Conservation (phyloP, 164 flowering plant species). For the Stephania japonica region DNA sequence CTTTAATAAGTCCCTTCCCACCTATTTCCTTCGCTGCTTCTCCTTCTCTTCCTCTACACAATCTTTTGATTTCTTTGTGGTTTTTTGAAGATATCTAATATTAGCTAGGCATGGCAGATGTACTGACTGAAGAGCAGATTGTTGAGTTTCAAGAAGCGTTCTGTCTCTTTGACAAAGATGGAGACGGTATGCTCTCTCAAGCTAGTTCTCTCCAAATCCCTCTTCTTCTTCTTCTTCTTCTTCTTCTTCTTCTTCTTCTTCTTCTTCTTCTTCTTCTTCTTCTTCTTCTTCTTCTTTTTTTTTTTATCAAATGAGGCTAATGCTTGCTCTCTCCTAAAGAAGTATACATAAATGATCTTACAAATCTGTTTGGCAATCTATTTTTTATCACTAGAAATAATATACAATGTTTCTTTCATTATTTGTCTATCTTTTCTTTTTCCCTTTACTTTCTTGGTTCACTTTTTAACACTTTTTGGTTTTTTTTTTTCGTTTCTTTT, state of each 20-base stretch:
- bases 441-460: neutral
- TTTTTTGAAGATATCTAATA: neutral
- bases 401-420: neutral
- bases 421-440: neutral
- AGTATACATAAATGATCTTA: too few relatives aligned
- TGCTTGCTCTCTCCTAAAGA: too few relatives aligned
- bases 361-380: too few relatives aligned
- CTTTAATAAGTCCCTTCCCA: neutral
- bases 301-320: too few relatives aligned
- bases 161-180: conserved; percentile 44
- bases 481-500: too few relatives aligned
- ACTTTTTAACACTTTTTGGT: neutral
- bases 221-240: neutral
- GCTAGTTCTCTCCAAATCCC: neutral
- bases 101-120: conserved; percentile 21
- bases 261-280: too few relatives aligned
- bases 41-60: neutral
- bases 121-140: conserved; percentile 30
- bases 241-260: neutral
- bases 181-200: conserved; percentile 32
- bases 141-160: conserved; percentile 46
- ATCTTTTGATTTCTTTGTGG: neutral
- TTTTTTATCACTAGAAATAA: too few relatives aligned
- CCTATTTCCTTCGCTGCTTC: conserved; percentile 3
- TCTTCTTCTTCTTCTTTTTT: too few relatives aligned